These are phyloP conservation scores for Fusarium sp. DNA, from an alignment of 2,329 filamentous ascomycete species.

Conservation along the genomic window DNA sequence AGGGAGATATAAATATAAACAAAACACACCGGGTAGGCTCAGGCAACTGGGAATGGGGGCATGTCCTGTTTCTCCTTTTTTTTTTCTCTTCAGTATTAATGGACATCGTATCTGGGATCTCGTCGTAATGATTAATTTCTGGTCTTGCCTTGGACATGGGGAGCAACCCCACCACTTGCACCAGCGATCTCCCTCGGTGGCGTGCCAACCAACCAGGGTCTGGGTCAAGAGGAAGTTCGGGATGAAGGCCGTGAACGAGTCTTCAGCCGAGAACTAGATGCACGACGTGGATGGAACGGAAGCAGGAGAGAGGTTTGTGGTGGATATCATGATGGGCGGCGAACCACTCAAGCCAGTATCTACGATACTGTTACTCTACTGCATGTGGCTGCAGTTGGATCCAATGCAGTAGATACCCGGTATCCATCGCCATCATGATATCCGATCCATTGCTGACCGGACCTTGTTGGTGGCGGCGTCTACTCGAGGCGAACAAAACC, in stretches of 20 bases:
- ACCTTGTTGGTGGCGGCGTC: conserved; percentile 1
- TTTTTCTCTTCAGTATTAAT: background rate
- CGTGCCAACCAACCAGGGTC: conserved; percentile 41
- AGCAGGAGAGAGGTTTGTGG: background rate
- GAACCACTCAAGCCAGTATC: background rate
- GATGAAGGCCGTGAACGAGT: background rate
- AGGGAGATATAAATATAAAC: conserved; percentile 14
- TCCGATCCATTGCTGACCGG: conserved; percentile 2
- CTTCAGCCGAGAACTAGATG: background rate
- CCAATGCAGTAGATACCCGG: background rate
- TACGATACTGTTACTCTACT: background rate
- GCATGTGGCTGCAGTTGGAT: background rate
- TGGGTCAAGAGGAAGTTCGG: background rate
- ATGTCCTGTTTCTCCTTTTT: background rate
- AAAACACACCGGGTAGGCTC: background rate
- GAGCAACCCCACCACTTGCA: conserved; percentile 39
- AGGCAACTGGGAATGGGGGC: background rate
- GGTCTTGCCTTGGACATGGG: conserved; percentile 26
- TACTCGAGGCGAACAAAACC: background rate
- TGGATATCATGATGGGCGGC: background rate
- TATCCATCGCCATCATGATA: conserved; percentile 30
- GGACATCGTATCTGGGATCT: conserved; percentile 21
- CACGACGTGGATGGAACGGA: background rate
- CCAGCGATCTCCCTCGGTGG: conserved; percentile 39
- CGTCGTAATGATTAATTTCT: conserved; percentile 46